Percentiles rank a stretch among this genome's conserved stretches.
Evolutionary conservation across 1,284 basidiomycete species (phyloP).

Genomic region (Ustilago bromivora): DNA sequence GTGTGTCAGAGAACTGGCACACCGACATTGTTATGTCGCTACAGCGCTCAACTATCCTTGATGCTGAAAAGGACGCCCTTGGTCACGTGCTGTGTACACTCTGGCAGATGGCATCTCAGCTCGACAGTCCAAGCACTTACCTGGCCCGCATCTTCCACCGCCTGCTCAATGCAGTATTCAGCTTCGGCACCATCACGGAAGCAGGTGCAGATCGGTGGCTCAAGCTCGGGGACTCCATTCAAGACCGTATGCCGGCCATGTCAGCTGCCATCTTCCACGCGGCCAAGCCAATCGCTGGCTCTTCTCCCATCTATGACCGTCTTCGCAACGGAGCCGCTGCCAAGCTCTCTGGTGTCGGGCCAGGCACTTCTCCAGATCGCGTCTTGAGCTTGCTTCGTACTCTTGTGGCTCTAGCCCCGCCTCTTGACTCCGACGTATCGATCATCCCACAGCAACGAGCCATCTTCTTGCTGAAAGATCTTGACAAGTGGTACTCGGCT

Average conservation of each 20-base stretch:
- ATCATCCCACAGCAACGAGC: slow-evolving; percentile 83
- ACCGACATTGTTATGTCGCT: slow-evolving; percentile 32
- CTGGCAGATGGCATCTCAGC: slow-evolving; percentile 30
- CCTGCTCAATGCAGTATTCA: slow-evolving; percentile 58
- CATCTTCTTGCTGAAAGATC: slow-evolving; percentile 87
- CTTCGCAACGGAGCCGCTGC: slow-evolving; percentile 92
- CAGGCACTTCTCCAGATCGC: slow-evolving; percentile 76
- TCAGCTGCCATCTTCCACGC: slow-evolving; percentile 44
- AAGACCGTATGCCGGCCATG: slow-evolving; percentile 35
- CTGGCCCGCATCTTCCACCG: slow-evolving; percentile 59
- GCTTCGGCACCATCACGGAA: slow-evolving; percentile 55
- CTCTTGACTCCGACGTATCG: slow-evolving; percentile 82
- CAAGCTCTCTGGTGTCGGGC: slow-evolving; percentile 78
- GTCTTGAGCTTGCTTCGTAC: slow-evolving; percentile 80
- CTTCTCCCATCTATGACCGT: slow-evolving; percentile 77
- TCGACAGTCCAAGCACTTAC: slow-evolving; percentile 26
- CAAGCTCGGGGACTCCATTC: slow-evolving; percentile 45
- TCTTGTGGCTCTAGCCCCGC: slow-evolving; percentile 82
- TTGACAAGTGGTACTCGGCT: slow-evolving; percentile 84
- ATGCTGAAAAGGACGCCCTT: slow-evolving; percentile 28
- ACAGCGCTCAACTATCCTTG: slow-evolving; percentile 31
- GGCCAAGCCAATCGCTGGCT: slow-evolving; percentile 44
- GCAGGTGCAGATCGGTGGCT: slow-evolving; percentile 61
- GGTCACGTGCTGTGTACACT: slow-evolving; percentile 37
- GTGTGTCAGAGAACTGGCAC: slow-evolving; percentile 51